Base-by-base conservation (phyloP, 2,329 filamentous ascomycete genomes). In the Venturia effusa region DNA sequence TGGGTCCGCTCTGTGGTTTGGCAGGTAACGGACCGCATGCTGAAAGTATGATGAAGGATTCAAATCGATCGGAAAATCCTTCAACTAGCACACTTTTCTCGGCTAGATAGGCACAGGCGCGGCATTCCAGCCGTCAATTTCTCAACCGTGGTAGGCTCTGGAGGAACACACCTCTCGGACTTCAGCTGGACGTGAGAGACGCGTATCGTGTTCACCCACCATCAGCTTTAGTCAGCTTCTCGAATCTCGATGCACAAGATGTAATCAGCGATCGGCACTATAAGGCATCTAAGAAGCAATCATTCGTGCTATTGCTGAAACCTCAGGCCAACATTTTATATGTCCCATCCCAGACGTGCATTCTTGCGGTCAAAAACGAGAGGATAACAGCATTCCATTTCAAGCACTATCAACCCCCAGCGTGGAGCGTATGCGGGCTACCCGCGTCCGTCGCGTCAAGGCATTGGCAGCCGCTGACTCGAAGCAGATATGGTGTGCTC, bases 321-420 rank as follows among this genome's bases (percentile, higher is more conserved):
- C 24, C 48, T 55, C 13, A 55, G 48, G 48, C 32, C 48, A 27
- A 34, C 13, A 15, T 30, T 55, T 17, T 30, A 34, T 57, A 34
- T 57, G 51, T 57, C 19, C 34, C 27, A 57, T 57, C 51, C 27
- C 30, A 34, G 51, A 57, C 27, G 27, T 57, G 51, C 48, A 19
- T 55, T 45, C 48, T 55, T 55, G 48, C 48, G 48, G 48, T 55
- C 48, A 55, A 55, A 15, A 55, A 55, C 24, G 48, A 55, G 24
- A 32, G 48, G 48, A 55, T 10, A 54, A 17, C 24, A 54, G 48
- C 15, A 24, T 5, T 54, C 48, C 48, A 55, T 32, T 32, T 55
- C 11, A 34, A 57, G 51, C 27, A 57, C 51, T 34, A 57, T 17
- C 19, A 34, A 34, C 51, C 11, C 22, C 15, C 51, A 34, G 51